Conservation (phyloP, 2,329 filamentous ascomycete genomes). For the Monilinia polystroma region DNA sequence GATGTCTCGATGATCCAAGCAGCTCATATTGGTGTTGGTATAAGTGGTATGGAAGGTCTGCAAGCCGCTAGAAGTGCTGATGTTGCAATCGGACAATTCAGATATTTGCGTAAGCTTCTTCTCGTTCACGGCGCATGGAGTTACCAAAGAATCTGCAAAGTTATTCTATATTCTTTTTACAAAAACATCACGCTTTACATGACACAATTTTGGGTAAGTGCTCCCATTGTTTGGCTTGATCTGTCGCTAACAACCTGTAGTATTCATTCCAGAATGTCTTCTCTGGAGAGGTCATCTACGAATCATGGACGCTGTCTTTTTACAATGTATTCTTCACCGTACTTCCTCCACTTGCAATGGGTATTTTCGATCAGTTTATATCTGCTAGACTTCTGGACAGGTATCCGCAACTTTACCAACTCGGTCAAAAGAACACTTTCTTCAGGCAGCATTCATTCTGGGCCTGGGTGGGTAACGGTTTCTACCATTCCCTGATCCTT, state of each 20-base stretch:
- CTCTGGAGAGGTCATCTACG: conserved; percentile 96
- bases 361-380: conserved; percentile 97
- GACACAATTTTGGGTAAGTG: conserved; percentile 95
- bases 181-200: conserved; percentile 99
- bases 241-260: conserved; percentile 45
- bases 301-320: conserved; percentile 98
- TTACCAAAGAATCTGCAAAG: conserved; percentile 94
- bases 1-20: conserved; percentile 99
- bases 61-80: conserved; percentile 95
- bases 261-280: conserved; percentile 98
- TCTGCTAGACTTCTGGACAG: conserved; percentile 89
- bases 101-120: conserved; percentile 88
- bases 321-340: conserved; percentile 99
- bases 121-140: conserved; percentile 97
- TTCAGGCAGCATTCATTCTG: conserved; percentile 92
- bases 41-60: conserved; percentile 93
- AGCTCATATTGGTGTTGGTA: conserved; percentile 95
- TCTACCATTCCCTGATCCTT: conserved; percentile 93
- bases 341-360: conserved; percentile 86
- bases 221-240: not conserved
- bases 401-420: conserved; percentile 91
- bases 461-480: conserved; percentile 89
- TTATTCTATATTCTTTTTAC: conserved; percentile 98
- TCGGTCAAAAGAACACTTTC: conserved; percentile 90
- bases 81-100: conserved; percentile 93